Base-by-base conservation (phyloP, 345 rosid genomes). In the Eucalyptus polyanthemos region DNA sequence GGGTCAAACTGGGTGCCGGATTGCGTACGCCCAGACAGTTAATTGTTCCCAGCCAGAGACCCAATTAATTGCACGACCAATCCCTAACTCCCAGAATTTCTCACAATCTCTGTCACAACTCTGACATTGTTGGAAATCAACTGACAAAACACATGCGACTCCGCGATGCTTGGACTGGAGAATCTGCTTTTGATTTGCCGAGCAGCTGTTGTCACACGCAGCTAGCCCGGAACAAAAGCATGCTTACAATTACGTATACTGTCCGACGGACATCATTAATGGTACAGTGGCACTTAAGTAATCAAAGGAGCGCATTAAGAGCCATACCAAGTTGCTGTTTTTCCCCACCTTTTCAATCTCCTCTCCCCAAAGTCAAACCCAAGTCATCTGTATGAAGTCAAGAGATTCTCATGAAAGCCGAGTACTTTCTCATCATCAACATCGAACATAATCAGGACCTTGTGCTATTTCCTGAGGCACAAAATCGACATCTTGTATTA, bases 401-500 rank as follows among this genome's bases (percentile, higher is more conserved):
- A 72, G 27, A 21, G 81, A 72, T 11, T 37, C 47, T 37, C 47
- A 37, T 11, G 83, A 37, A 21, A 40, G 22, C 47, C 13, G 7
- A 11, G 44, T 40, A 40, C 29, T 40, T 40, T 76, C 85, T 40
- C 85, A 40, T 40, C 47, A 40, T 76, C 47, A 6, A 40, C 27
- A 21, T 40, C 27, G 45, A 72, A 11, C 45, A 42, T 76, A 76
- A 40, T 76, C 47, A 37, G 45, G 27, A 34, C 27, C 83, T 40
- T 76, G 47, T 22, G 47, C 27, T 34, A 9, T 34, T 69, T 69
- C 24, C 24, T 40, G 27, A 76, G 27, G 83, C 29, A 76, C 47
- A 76, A 76, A 76, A 21, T 76, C 27, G 29, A 37, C 47, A 37
- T 1, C 2, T 11, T 0, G 0, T 76, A 6, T 1, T 34, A 1